phyloP scores from a whole-genome alignment of 352 stramenopile species.

The Pythium folliculosum region DNA sequence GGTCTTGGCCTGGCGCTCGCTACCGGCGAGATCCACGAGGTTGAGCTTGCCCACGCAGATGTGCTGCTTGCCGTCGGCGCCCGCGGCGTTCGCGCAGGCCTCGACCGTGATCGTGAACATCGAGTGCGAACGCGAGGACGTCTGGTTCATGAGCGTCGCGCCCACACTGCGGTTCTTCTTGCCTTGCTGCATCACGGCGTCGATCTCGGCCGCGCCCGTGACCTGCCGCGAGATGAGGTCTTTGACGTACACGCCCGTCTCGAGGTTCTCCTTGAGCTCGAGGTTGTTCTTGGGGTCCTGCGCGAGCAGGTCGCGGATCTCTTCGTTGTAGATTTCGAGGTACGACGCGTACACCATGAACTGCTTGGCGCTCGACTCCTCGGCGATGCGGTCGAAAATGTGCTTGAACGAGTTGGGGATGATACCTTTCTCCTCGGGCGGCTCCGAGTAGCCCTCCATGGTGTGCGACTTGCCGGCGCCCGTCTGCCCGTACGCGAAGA shows the following conservation, averaged over 20 bases:
- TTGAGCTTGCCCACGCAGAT: constrained; percentile 97
- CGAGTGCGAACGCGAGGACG: constrained; percentile 93
- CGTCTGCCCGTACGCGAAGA: constrained; percentile 95
- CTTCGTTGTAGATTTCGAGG: constrained; percentile 96
- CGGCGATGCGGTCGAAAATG: constrained; percentile 94
- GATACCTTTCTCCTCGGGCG: constrained; percentile 89
- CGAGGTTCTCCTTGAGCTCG: constrained; percentile 93
- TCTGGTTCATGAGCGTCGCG: constrained; percentile 95
- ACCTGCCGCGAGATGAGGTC: constrained; percentile 88
- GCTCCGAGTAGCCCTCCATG: constrained; percentile 91
- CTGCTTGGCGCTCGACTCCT: constrained; percentile 60
- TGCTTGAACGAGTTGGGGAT: constrained; percentile 97
- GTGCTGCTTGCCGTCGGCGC: constrained; percentile 73
- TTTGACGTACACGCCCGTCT: constrained; percentile 96
- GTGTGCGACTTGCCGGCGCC: constrained; percentile 87
- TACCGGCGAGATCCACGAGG: constrained; percentile 85
- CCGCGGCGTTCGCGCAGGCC: constrained; percentile 52
- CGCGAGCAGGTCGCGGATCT: constrained; percentile 89
- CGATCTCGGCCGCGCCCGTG: constrained; percentile 88
- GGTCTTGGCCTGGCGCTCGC: constrained; percentile 75
- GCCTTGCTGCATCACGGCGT: constrained; percentile 89
- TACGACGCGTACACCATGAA: constrained; percentile 91
- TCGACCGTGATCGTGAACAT: constrained; percentile 97
- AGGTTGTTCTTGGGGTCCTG: constrained; percentile 87
- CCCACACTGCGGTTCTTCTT: constrained; percentile 94